phyloP scores from a whole-genome alignment of 1,139 yeast genomes.

The Nakaseomyces kungkrabaensis region DNA sequence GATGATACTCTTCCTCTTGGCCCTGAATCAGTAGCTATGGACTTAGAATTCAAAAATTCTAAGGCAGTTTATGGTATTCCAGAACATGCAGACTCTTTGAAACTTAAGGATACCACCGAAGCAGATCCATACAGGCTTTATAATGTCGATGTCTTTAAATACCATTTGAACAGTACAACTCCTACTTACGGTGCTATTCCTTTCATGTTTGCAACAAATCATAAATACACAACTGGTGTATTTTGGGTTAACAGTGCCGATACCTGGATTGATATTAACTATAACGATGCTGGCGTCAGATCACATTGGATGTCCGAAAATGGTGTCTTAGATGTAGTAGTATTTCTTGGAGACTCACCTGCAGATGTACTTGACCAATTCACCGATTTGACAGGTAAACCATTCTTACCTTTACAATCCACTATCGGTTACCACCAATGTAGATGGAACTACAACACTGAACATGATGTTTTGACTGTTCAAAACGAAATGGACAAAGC shows the following conservation, averaged over 20 bases:
- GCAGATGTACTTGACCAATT: slow-evolving; percentile 49
- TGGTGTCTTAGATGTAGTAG: slow-evolving; percentile 68
- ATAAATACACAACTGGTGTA: slow-evolving; percentile 55
- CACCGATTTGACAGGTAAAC: slow-evolving; percentile 65
- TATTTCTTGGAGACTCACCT: slow-evolving; percentile 58
- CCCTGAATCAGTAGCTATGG: slow-evolving; percentile 82
- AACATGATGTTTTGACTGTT: slow-evolving; percentile 68
- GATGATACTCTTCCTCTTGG: slow-evolving; percentile 64
- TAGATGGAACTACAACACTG: slow-evolving; percentile 93
- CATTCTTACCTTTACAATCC: slow-evolving; percentile 67
- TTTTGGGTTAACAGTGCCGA: slow-evolving; percentile 95
- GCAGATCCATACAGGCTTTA: slow-evolving; percentile 75
- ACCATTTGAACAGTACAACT: slow-evolving; percentile 67
- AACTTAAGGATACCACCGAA: slow-evolving; percentile 51
- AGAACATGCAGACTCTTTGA: slow-evolving; percentile 80
- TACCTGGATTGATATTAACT: slow-evolving; percentile 70
- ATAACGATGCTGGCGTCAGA: slow-evolving; percentile 22
- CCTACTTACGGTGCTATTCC: slow-evolving; percentile 97
- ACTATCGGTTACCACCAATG: slow-evolving; percentile 92
- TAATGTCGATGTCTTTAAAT: slow-evolving; percentile 92
- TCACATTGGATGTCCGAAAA: slow-evolving; percentile 94
- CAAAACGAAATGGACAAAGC: slow-evolving; percentile 58
- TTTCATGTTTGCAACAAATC: slow-evolving; percentile 60
- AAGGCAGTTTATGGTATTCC: slow-evolving; percentile 81
- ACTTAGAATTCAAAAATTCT: slow-evolving; percentile 54